A percentile compares a stretch with the other conserved stretches of the same genome.
These are phyloP conservation scores for Hymenoscyphus salicellus DNA, from an alignment of 2,329 filamentous ascomycete species.

Conservation along the genomic window DNA sequence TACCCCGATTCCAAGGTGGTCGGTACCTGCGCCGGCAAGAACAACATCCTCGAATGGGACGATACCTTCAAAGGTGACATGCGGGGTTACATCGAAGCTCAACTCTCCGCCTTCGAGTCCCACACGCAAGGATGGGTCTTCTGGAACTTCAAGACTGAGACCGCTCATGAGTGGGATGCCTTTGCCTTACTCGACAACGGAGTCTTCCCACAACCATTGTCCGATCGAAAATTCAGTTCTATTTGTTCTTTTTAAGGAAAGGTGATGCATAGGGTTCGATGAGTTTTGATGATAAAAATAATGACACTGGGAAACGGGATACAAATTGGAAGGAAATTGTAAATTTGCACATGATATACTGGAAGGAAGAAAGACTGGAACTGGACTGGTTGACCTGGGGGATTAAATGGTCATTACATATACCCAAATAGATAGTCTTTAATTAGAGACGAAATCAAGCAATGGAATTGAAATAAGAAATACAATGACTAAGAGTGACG, in stretches of 20 bases:
- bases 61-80: constrained; percentile 44
- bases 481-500: too few species aligned
- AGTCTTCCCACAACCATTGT: constrained; percentile 48
- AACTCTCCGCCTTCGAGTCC: constrained; percentile 50
- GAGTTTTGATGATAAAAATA: too few species aligned
- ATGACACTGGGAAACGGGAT: too few species aligned
- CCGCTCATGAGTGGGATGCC: constrained; percentile 52
- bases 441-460: too few species aligned
- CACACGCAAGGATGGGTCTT: constrained; percentile 54
- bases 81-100: constrained; percentile 52
- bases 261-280: not conserved
- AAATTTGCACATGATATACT: too few species aligned
- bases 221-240: constrained; percentile 19
- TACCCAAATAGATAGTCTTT: not conserved
- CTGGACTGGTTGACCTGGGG: not conserved
- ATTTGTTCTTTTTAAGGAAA: constrained; percentile 26
- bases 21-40: constrained; percentile 54
- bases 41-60: constrained; percentile 46
- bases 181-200: constrained; percentile 48
- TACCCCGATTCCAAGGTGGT: constrained; percentile 46
- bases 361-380: too few species aligned
- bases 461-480: too few species aligned
- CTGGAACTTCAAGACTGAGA: constrained; percentile 59
- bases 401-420: not conserved
- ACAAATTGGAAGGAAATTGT: too few species aligned